Percentiles rank a stretch among this genome's conserved stretches.
Conservation (phyloP, 208 protist genomes). For the Crithidia brevicula region DNA sequence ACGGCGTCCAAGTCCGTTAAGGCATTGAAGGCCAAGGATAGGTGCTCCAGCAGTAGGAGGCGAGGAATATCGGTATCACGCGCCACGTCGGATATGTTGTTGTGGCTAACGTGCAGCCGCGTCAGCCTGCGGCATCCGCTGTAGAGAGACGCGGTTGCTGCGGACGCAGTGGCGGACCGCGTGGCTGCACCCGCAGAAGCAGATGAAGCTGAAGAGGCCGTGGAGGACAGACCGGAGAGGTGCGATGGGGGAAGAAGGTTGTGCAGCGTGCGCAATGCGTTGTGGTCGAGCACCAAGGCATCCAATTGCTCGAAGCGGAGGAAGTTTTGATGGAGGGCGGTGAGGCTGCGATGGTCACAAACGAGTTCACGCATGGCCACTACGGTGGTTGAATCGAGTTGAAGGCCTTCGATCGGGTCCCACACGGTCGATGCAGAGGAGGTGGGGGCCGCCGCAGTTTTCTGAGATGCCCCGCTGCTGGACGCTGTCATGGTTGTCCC, state of each 20-base stretch:
- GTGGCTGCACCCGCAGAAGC: not conserved
- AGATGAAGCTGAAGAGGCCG: not conserved
- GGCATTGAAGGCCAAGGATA: conserved; percentile 69
- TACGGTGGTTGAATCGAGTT: conserved; percentile 43
- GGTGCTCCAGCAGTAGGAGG: conserved; percentile 56
- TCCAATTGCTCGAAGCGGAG: conserved; percentile 66
- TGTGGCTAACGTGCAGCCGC: conserved; percentile 49
- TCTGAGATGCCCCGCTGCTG: not conserved
- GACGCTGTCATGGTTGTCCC: not conserved
- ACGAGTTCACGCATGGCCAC: conserved; percentile 46
- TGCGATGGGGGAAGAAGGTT: conserved; percentile 41
- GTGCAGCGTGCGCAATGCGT: conserved; percentile 48
- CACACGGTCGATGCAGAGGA: too few species aligned
- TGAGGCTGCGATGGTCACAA: conserved; percentile 52
- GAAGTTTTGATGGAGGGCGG: conserved; percentile 65
- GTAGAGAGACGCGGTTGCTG: conserved; percentile 16
- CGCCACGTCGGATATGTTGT: conserved; percentile 39
- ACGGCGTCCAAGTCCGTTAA: conserved; percentile 51
- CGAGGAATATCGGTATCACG: conserved; percentile 53
- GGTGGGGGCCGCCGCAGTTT: too few species aligned
- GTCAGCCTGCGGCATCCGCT: conserved; percentile 63
- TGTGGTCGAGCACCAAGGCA: conserved; percentile 65
- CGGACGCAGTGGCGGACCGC: not conserved
- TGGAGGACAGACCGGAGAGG: not conserved
- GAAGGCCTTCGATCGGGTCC: conserved; percentile 62